Evolutionary conservation across 129 eudicot species (phyloP).

Genomic region (Escallonia rubra): DNA sequence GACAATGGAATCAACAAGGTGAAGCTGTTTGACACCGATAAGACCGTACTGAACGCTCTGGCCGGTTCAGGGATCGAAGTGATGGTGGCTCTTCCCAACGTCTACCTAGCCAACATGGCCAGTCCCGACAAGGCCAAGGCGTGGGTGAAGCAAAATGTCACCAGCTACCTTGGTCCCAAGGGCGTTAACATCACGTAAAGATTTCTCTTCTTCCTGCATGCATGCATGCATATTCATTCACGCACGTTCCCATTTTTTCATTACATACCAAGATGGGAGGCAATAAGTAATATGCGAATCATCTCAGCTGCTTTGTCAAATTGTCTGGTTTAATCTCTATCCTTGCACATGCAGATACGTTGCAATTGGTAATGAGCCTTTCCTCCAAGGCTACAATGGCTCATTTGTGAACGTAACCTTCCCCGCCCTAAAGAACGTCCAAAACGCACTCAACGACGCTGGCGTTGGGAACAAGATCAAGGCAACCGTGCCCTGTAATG

Average conservation of each 20-base stretch:
- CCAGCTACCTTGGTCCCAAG: conserved; percentile 40
- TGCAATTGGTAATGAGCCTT: conserved; percentile 91
- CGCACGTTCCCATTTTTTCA: no score
- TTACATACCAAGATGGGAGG: no score
- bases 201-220: not conserved
- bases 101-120: conserved; percentile 35
- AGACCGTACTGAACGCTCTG: conserved; percentile 43
- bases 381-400: conserved; percentile 58
- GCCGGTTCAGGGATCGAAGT: conserved; percentile 51
- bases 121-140: conserved; percentile 37
- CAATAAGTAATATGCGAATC: not conserved
- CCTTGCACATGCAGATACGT: conserved; percentile 53
- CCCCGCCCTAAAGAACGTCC: conserved; percentile 83
- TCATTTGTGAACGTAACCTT: conserved; percentile 54
- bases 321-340: no score
- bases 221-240: not conserved
- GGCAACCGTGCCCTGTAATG: conserved; percentile 85
- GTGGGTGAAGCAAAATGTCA: conserved; percentile 46
- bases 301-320: not conserved
- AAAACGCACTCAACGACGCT: conserved; percentile 77
- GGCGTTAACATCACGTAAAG: conserved; percentile 56
- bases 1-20: conserved; percentile 45
- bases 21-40: conserved; percentile 54
- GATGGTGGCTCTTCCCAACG: conserved; percentile 66
- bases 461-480: conserved; percentile 56